Evolutionary conservation across 1,284 basidiomycete genomes (phyloP).

Genomic region (Schizophyllum commune): DNA sequence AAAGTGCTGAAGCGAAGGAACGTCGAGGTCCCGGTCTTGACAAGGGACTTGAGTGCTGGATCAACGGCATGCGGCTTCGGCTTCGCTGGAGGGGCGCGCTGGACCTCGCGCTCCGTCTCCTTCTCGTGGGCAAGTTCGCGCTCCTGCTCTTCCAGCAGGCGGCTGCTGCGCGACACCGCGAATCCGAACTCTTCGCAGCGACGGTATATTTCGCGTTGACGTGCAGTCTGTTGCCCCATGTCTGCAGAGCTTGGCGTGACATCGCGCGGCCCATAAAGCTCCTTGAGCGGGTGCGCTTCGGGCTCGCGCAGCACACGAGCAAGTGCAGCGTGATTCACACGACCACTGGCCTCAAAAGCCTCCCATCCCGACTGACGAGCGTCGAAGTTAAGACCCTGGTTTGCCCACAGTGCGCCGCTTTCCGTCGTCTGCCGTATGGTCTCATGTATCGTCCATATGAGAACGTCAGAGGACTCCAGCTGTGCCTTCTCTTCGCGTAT

Average conservation of each 20-base stretch:
- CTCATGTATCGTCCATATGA: constrained; percentile 9
- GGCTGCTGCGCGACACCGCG: neutral
- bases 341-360: neutral
- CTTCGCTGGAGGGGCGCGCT: constrained; percentile 6
- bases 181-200: neutral
- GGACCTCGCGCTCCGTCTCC: constrained; percentile 8
- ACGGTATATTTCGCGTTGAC: neutral
- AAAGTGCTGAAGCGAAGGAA: neutral
- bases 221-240: neutral
- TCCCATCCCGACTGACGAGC: constrained; percentile 2
- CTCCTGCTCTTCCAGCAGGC: constrained; percentile 8
- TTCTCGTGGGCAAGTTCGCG: constrained; percentile 10
- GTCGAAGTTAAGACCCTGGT: constrained; percentile 9
- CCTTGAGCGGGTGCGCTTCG: constrained; percentile 6
- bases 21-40: neutral
- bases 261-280: constrained; percentile 6
- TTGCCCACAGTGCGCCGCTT: constrained; percentile 9
- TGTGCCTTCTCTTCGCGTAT: neutral
- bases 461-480: constrained; percentile 6
- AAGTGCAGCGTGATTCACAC: neutral
- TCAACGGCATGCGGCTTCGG: constrained; percentile 3
- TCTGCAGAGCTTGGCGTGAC: too few species aligned
- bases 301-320: constrained; percentile 2
- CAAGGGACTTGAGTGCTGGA: neutral
- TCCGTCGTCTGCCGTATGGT: constrained; percentile 9